Evolutionary conservation across 2,329 filamentous ascomycete species (phyloP).

Genomic region (Aspergillus chevalieri): DNA sequence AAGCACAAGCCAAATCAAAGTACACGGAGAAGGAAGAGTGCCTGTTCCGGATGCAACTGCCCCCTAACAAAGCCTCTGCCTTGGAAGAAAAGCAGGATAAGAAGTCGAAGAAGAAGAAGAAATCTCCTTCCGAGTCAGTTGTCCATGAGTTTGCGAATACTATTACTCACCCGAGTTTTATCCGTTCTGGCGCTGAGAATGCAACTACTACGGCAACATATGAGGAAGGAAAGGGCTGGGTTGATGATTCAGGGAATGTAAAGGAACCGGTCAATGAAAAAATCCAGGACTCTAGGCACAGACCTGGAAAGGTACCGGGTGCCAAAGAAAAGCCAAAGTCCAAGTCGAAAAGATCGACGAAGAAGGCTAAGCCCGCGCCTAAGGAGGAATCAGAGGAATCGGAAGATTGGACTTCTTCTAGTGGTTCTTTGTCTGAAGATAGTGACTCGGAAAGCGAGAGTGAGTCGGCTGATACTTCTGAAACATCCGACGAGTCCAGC

Average conservation of each 20-base stretch:
- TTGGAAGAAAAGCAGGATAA: slow-evolving; percentile 27
- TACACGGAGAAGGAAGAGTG: slow-evolving; percentile 77
- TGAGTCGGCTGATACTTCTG: slow-evolving; percentile 18
- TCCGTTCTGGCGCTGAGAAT: slow-evolving; percentile 53
- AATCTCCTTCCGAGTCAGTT: slow-evolving; percentile 57
- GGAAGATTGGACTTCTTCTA: slow-evolving; percentile 33
- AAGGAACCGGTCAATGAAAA: slow-evolving; percentile 42
- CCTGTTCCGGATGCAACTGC: slow-evolving; percentile 74
- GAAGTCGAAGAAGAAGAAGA: slow-evolving; percentile 58
- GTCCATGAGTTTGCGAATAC: slow-evolving; percentile 89
- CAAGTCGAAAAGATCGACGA: slow-evolving; percentile 5
- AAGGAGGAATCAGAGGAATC: slow-evolving; percentile 16
- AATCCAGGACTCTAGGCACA: slow-evolving; percentile 22
- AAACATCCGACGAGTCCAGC: slow-evolving; percentile 20
- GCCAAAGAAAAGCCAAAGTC: slow-evolving; percentile 24
- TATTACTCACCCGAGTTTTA: slow-evolving; percentile 72
- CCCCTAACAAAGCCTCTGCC: slow-evolving; percentile 48
- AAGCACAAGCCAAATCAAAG: slow-evolving; percentile 61
- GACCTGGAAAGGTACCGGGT: slow-evolving; percentile 25
- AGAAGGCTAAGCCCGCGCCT: slow-evolving; percentile 12
- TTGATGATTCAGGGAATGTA: slow-evolving; percentile 70
- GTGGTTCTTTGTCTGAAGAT: slow-evolving; percentile 27
- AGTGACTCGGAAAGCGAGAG: slow-evolving; percentile 20
- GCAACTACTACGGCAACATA: slow-evolving; percentile 56
- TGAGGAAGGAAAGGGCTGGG: slow-evolving; percentile 81